A percentile compares a stretch with the other conserved stretches of the same genome.
These are phyloP conservation scores for Sphagnurus paluster DNA, from an alignment of 1,284 basidiomycete genomes.

Conservation along the genomic window DNA sequence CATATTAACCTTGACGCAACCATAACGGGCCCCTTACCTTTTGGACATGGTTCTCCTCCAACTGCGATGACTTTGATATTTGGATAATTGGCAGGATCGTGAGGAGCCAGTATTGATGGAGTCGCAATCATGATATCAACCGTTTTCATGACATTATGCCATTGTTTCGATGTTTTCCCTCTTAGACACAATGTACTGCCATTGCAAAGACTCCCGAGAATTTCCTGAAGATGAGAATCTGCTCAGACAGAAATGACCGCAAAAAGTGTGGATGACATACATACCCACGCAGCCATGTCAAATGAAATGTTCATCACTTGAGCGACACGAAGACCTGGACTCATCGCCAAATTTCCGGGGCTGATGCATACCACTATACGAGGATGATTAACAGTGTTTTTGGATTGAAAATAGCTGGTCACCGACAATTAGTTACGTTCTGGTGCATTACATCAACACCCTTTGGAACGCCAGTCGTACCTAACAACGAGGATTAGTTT, in stretches of 20 bases:
- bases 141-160: slow-evolving; percentile 55
- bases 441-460: slow-evolving; percentile 59
- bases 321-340: slow-evolving; percentile 52
- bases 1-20: background rate
- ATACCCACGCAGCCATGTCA: slow-evolving; percentile 63
- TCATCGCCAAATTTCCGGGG: slow-evolving; percentile 48
- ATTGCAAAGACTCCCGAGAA: slow-evolving; percentile 54
- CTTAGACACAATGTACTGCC: slow-evolving; percentile 56
- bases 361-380: slow-evolving; percentile 6
- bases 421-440: slow-evolving; percentile 58
- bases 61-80: slow-evolving; percentile 58
- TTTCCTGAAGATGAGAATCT: slow-evolving; percentile 42
- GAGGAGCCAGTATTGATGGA: slow-evolving; percentile 52
- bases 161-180: slow-evolving; percentile 56
- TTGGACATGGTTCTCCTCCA: slow-evolving; percentile 62
- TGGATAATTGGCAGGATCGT: slow-evolving; percentile 55
- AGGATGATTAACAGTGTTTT: background rate
- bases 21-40: slow-evolving; percentile 38
- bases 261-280: slow-evolving; percentile 1
- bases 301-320: slow-evolving; percentile 62
- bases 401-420: background rate
- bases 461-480: slow-evolving; percentile 59
- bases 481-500: no score
- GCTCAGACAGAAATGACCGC: background rate
- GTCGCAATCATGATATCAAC: slow-evolving; percentile 59